Percentiles rank a stretch among this genome's conserved stretches.
Conservation (phyloP, 106 monocot species). For the Allium cepa region DNA sequence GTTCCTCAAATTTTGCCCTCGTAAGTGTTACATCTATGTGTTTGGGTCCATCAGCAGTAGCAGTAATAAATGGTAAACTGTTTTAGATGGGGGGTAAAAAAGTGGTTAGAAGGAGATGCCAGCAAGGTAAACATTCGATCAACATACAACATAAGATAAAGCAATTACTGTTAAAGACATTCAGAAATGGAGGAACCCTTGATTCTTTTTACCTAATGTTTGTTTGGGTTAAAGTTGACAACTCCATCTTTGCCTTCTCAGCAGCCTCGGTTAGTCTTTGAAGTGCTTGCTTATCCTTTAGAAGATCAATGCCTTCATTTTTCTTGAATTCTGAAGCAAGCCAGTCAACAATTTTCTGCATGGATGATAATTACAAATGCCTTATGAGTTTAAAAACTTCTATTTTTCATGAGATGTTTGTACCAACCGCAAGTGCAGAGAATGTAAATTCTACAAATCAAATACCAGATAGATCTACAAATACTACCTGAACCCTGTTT, state of each 20-base stretch:
- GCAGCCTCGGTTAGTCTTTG: conserved; percentile 72
- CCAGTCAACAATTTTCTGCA: conserved; percentile 57
- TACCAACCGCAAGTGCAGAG: no score
- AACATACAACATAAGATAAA: no score
- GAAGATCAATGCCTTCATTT: conserved; percentile 62
- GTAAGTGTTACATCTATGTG: conserved; percentile 71
- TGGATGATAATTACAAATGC: no score
- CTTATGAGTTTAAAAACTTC: no score
- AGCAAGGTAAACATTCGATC: neutral
- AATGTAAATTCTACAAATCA: no score
- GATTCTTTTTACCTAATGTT: conserved; percentile 37
- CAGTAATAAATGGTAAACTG: conserved; percentile 79
- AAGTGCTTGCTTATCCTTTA: conserved; percentile 72
- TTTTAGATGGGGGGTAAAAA: neutral
- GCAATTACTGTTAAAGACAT: no score
- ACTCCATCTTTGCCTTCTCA: conserved; percentile 83
- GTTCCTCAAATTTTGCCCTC: conserved; percentile 77
- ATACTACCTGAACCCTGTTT: no score
- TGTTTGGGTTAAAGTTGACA: conserved; percentile 66
- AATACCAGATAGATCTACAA: no score
- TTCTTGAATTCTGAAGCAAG: conserved; percentile 46
- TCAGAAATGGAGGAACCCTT: no score
- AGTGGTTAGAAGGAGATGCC: neutral
- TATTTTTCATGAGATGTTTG: no score
- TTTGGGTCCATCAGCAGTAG: conserved; percentile 77